Evolutionary conservation across 2,329 filamentous ascomycete genomes (phyloP).

Genomic region (Colletotrichum tamarilloi): DNA sequence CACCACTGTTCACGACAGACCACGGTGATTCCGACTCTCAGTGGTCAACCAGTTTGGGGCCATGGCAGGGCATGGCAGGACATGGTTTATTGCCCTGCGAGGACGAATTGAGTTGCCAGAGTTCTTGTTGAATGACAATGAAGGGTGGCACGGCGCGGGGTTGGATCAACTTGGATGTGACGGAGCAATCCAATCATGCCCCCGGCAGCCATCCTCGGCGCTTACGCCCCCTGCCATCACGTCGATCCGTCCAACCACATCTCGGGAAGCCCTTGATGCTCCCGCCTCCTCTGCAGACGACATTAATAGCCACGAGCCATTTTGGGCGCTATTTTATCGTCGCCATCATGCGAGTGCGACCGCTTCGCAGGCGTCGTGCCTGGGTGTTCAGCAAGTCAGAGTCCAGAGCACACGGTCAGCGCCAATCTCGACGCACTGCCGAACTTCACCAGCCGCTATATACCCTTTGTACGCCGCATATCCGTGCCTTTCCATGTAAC

Average conservation of each 20-base stretch:
- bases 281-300: slow-evolving; percentile 41
- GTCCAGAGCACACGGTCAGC: slow-evolving; percentile 52
- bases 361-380: slow-evolving; percentile 43
- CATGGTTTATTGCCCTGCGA: slow-evolving; percentile 2
- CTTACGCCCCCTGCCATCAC: slow-evolving; percentile 51
- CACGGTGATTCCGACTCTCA: slow-evolving; percentile 19
- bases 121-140: background rate
- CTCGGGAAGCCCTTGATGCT: slow-evolving; percentile 38
- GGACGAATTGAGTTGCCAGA: slow-evolving; percentile 36
- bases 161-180: slow-evolving; percentile 28
- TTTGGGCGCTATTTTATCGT: slow-evolving; percentile 50
- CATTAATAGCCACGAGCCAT: slow-evolving; percentile 42
- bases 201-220: slow-evolving; percentile 43
- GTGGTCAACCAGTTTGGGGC: slow-evolving; percentile 7
- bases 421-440: slow-evolving; percentile 55
- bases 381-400: slow-evolving; percentile 54
- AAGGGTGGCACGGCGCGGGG: slow-evolving; percentile 36
- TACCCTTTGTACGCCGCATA: slow-evolving; percentile 61
- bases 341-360: slow-evolving; percentile 52
- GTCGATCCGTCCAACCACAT: slow-evolving; percentile 54
- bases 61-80: slow-evolving; percentile 2
- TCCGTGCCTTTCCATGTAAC: slow-evolving; percentile 54
- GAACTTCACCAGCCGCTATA: slow-evolving; percentile 68
- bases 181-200: slow-evolving; percentile 41
- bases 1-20: background rate